Conservation (phyloP, 2,329 filamentous ascomycete species). For the Ustulina deusta region DNA sequence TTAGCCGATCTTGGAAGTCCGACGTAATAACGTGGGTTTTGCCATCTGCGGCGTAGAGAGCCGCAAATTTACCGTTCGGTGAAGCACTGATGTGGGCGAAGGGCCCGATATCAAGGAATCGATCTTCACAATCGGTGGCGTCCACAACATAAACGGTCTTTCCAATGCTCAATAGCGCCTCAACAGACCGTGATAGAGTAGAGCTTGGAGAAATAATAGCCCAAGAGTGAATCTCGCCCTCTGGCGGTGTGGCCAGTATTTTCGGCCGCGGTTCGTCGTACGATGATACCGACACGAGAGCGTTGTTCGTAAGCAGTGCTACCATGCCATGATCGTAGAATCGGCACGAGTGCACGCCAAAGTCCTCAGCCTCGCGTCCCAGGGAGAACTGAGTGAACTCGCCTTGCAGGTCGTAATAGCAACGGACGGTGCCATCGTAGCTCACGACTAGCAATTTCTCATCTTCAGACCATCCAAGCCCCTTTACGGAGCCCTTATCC, state of each 20-base stretch:
- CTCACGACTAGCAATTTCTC: conserved; percentile 91
- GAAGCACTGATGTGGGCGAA: conserved; percentile 93
- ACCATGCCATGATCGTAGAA: conserved; percentile 97
- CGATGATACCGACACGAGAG: conserved; percentile 84
- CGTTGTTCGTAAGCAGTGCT: conserved; percentile 88
- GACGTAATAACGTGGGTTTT: conserved; percentile 93
- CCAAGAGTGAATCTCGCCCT: conserved; percentile 88
- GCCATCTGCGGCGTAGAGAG: conserved; percentile 86
- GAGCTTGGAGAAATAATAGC: conserved; percentile 87
- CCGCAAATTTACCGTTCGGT: conserved; percentile 88
- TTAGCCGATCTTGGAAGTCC: conserved; percentile 92
- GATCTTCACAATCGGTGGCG: conserved; percentile 89
- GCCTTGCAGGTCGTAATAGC: conserved; percentile 90
- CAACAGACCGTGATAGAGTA: conserved; percentile 91
- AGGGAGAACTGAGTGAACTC: conserved; percentile 96
- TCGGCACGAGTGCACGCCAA: conserved; percentile 86
- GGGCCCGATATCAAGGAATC: conserved; percentile 89
- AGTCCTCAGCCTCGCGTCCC: conserved; percentile 88
- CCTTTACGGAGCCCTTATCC: conserved; percentile 89
- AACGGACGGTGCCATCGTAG: conserved; percentile 88
- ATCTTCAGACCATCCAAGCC: conserved; percentile 95
- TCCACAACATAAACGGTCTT: conserved; percentile 90
- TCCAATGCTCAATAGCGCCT: conserved; percentile 87
- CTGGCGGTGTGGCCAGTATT: conserved; percentile 79
- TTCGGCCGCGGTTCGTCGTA: conserved; percentile 93